phyloP scores from a whole-genome alignment of 1,284 basidiomycete species.

The Malassezia nana region DNA sequence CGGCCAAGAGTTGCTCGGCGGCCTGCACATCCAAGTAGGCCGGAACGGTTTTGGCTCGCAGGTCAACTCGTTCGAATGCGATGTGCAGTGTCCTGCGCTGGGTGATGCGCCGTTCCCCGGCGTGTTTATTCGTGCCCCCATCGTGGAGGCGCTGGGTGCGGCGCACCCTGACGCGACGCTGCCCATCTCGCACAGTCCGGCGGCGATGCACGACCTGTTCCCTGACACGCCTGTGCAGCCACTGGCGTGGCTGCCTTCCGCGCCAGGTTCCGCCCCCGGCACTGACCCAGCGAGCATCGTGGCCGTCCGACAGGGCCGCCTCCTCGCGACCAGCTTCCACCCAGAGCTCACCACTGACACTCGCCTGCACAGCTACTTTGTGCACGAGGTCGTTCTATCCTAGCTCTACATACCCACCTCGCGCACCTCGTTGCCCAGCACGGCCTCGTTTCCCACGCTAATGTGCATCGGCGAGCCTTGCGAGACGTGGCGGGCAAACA shows the following conservation, averaged over 20 bases:
- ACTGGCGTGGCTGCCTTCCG: conserved; percentile 61
- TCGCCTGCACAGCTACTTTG: conserved; percentile 79
- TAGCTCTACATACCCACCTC: conserved; percentile 7
- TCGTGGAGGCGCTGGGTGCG: conserved; percentile 47
- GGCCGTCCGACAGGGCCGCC: conserved; percentile 71
- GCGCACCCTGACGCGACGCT: conserved; percentile 6
- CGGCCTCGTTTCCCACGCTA: conserved; percentile 65
- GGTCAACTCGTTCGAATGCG: conserved; percentile 78
- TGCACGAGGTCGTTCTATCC: conserved; percentile 47
- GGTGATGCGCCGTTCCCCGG: conserved; percentile 64
- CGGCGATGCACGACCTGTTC: conserved; percentile 29
- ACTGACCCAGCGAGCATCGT: conserved; percentile 58
- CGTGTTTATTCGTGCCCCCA: conserved; percentile 90
- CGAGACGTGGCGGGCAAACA: conserved; percentile 40
- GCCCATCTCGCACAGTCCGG: conserved; percentile 3
- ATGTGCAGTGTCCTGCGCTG: conserved; percentile 61
- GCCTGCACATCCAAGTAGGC: conserved; percentile 68
- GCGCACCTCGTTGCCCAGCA: conserved; percentile 12
- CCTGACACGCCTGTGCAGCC: conserved; percentile 51
- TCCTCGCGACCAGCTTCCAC: conserved; percentile 84
- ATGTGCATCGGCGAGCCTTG: conserved; percentile 34
- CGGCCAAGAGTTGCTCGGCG: conserved; percentile 75
- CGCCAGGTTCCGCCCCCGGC: conserved; percentile 32
- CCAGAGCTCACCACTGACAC: conserved; percentile 81
- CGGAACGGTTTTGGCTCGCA: conserved; percentile 64